Percentiles rank a stretch among this genome's conserved stretches.
These are phyloP conservation scores for Micractinium sp. DNA, from an alignment of 139 green algal genomes.

Conservation along the genomic window DNA sequence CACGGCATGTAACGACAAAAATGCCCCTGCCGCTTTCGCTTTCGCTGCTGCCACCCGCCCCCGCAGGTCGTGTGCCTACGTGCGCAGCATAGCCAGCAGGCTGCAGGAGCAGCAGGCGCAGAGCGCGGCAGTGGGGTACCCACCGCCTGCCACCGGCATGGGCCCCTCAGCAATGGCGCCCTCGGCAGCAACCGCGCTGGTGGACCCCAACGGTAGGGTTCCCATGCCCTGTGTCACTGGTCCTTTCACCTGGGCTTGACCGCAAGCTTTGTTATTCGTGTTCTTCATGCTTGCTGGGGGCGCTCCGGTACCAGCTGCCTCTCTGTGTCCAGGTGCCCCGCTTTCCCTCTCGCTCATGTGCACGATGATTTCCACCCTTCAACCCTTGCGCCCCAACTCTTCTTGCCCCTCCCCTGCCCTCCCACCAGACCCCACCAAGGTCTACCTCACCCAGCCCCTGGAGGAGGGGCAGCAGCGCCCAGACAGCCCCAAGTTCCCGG, in stretches of 20 bases:
- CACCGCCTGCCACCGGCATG: background rate
- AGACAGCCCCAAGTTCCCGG: conserved; percentile 41
- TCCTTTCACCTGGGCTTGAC: too few relatives aligned
- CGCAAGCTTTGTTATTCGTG: too few relatives aligned
- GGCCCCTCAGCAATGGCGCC: too few relatives aligned
- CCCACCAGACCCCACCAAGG: conserved; percentile 19
- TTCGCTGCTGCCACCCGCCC: background rate
- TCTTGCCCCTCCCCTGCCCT: background rate
- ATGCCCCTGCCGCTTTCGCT: background rate
- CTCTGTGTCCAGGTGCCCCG: too few relatives aligned
- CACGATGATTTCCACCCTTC: too few relatives aligned
- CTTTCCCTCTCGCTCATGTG: too few relatives aligned
- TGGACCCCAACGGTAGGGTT: conserved; percentile 41
- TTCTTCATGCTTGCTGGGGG: too few relatives aligned
- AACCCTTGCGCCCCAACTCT: too few relatives aligned
- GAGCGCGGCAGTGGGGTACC: background rate
- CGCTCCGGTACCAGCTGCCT: too few relatives aligned
- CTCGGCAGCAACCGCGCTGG: conserved; percentile 11
- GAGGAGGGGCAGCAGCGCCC: background rate
- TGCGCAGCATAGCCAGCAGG: conserved; percentile 27
- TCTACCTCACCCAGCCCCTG: conserved; percentile 42
- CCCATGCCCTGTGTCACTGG: too few relatives aligned
- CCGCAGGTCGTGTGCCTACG: conserved; percentile 10
- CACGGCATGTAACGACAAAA: background rate
- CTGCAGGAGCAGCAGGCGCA: conserved; percentile 24